Percentiles rank a stretch among this genome's conserved stretches.
phyloP scores from a whole-genome alignment of 192 early-diverging fungal species.

The Coemansia javaensis region DNA sequence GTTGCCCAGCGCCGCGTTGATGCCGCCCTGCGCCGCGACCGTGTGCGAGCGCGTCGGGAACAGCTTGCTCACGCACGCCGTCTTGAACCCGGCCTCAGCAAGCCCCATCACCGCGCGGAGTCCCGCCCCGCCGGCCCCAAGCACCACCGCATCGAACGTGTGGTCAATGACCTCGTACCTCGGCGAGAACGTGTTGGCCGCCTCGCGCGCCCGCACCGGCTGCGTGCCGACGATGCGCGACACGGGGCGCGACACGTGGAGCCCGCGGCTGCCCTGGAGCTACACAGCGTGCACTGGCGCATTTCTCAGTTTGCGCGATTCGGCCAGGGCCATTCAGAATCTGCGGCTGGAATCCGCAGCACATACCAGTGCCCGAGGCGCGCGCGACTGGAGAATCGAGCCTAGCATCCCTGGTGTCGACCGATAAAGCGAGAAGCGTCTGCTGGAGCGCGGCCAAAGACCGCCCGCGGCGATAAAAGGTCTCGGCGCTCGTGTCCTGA shows the following conservation, averaged over 20 bases:
- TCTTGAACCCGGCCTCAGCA: conserved; percentile 91
- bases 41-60: conserved; percentile 99
- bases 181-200: conserved; percentile 51
- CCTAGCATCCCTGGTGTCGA: conserved; percentile 24
- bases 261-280: conserved; percentile 48
- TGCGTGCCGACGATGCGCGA: conserved; percentile 65
- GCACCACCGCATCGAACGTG: conserved; percentile 96
- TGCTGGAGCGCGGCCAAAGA: too few species aligned
- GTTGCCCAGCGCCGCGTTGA: conserved; percentile 99
- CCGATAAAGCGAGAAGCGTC: background rate
- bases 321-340: too few species aligned
- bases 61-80: conserved; percentile 96
- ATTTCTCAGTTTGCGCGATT: background rate
- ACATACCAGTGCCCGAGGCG: conserved; percentile 38
- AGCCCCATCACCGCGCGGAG: conserved; percentile 97
- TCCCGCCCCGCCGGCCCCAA: conserved; percentile 98
- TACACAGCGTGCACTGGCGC: conserved; percentile 4
- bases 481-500: too few species aligned
- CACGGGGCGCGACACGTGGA: conserved; percentile 63
- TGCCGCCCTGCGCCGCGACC: conserved; percentile 98
- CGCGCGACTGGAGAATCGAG: conserved; percentile 28
- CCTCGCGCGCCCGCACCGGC: conserved; percentile 69
- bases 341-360: too few species aligned
- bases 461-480: too few species aligned
- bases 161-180: conserved; percentile 97